Base-by-base conservation (phyloP, 2,329 filamentous ascomycete species). In the Pyrenochaeta sp. region DNA sequence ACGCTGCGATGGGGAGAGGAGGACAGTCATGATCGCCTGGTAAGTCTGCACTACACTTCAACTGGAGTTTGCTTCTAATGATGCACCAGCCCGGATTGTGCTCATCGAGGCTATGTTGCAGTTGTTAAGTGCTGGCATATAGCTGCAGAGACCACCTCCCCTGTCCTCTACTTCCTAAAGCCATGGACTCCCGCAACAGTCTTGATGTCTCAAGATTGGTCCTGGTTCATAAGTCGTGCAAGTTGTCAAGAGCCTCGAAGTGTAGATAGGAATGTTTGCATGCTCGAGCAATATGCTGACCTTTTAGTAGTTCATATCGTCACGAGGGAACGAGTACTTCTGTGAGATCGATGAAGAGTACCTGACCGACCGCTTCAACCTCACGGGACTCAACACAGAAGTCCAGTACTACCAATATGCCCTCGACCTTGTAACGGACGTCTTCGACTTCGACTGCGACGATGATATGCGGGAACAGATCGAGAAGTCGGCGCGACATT, bases 301-400 rank as follows among this genome's bases (percentile, higher is more conserved):
- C 30, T 19, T 15, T 9, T 4, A 19, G 3, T 58, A 99, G 95
- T 99, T 99, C 79, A 97, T 98, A 72, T 97, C 94, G 4, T 97
- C 93, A 5, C 88, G 95, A 54, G 95, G 95, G 66, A 98, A 99
- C 80, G 95, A 99, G 78, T 99, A 99, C 81, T 99, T 98, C 74
- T 99, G 95, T 86, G 95, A 99, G 77, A 98, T 99, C 72, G 95
- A 99, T 79, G 95, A 99, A 78, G 95, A 99, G 73, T 99, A 99
- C 79, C 86, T 99, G 46, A 98, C 93, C 50, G 95, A 99, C 78
- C 90, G 95, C 50, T 99, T 99, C 86, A 99, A 99, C 81, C 84
- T 99, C 61, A 99, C 95, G 0, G 95, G 95, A 37, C 86, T 99
- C 50, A 97, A 98, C 80, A 94, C 92, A 36, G 95, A 99, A 77